Evolutionary conservation across 306 rosid species (phyloP).

Genomic region (Argentina anserina): DNA sequence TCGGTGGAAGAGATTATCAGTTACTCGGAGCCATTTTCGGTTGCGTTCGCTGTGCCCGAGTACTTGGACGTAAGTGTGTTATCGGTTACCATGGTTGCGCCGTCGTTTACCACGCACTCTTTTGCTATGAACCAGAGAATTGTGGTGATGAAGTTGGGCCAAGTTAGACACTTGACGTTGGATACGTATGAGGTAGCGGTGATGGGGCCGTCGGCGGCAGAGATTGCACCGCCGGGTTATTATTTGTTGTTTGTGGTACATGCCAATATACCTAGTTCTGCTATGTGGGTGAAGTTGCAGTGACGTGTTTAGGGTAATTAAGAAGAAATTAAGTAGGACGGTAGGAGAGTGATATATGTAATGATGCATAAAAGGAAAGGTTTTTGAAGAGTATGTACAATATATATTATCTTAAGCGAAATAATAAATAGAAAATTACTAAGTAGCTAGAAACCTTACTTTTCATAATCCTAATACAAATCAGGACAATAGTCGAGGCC

Average conservation of each 20-base stretch:
- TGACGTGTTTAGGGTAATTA: not conserved
- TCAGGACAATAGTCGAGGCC: no score
- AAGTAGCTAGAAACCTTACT: no score
- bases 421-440: no score
- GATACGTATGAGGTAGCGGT: conserved; percentile 33
- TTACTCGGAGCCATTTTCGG: conserved; percentile 23
- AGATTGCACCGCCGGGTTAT: conserved; percentile 66
- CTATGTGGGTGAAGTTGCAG: conserved; percentile 59
- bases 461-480: no score
- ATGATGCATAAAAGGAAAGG: no score
- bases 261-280: conserved; percentile 47
- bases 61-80: conserved; percentile 22
- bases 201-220: conserved; percentile 48
- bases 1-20: conserved; percentile 24
- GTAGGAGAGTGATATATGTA: no score
- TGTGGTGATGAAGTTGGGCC: conserved; percentile 45
- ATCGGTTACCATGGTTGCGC: conserved; percentile 57
- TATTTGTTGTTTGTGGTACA: conserved; percentile 67
- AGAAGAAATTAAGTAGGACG: no score
- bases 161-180: conserved; percentile 8
- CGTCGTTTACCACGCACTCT: conserved; percentile 70
- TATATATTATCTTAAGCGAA: no score
- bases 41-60: conserved; percentile 33
- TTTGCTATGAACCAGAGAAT: conserved; percentile 71
- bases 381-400: no score